Conservation (phyloP, 2,329 filamentous ascomycete species). For the Sclerotinia sclerotiorum region DNA sequence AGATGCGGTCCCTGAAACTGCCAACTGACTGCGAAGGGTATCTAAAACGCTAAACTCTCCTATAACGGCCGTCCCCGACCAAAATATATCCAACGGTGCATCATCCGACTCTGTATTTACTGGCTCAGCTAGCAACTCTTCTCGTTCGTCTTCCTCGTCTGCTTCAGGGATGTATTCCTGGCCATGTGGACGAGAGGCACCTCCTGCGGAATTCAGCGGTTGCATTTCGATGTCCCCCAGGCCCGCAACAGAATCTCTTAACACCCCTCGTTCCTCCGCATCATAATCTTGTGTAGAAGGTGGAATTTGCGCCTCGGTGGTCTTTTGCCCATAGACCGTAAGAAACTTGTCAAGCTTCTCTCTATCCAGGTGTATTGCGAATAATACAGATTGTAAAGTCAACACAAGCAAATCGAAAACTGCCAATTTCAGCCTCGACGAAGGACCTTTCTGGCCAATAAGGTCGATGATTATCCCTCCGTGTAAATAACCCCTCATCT, state of each 20-base stretch:
- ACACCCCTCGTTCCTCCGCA: slow-evolving; percentile 39
- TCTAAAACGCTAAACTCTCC: slow-evolving; percentile 40
- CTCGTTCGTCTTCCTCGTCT: slow-evolving; percentile 29
- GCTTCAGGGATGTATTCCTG: not conserved
- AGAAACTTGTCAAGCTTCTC: slow-evolving; percentile 50
- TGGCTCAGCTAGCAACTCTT: slow-evolving; percentile 25
- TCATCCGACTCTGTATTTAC: slow-evolving; percentile 33
- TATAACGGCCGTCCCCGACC: slow-evolving; percentile 38
- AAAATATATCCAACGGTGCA: slow-evolving; percentile 38
- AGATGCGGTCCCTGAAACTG: slow-evolving; percentile 37
- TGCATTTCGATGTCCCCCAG: slow-evolving; percentile 39
- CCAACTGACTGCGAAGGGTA: slow-evolving; percentile 38
- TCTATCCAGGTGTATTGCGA: slow-evolving; percentile 60
- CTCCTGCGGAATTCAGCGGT: slow-evolving; percentile 24
- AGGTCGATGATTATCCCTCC: slow-evolving; percentile 68
- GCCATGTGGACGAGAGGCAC: not conserved
- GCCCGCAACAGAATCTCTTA: slow-evolving; percentile 31
- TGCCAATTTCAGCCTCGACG: slow-evolving; percentile 55
- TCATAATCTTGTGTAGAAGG: slow-evolving; percentile 36
- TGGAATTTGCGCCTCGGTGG: not conserved
- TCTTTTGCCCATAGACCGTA: slow-evolving; percentile 26
- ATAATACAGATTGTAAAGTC: slow-evolving; percentile 61
- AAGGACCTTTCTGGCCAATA: slow-evolving; percentile 63
- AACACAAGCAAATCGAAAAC: slow-evolving; percentile 57
- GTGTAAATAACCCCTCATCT: slow-evolving; percentile 64